A percentile compares a stretch with the other conserved stretches of the same genome.
phyloP scores from a whole-genome alignment of 1,139 yeast genomes.

The Spathaspora sp. region DNA sequence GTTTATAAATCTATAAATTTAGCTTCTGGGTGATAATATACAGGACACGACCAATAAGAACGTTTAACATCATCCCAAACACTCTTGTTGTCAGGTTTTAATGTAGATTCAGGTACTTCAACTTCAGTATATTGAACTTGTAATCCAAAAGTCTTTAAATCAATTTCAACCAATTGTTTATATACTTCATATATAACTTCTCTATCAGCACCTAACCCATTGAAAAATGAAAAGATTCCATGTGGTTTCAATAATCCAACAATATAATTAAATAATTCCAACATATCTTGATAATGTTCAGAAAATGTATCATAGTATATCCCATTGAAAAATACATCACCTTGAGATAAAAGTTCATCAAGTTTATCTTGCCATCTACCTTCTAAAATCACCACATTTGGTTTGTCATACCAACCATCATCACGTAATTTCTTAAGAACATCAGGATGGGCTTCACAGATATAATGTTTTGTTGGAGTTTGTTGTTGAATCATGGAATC shows the following conservation, averaged over 20 bases:
- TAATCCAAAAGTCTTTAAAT: conserved; percentile 77
- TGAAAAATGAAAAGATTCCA: conserved; percentile 86
- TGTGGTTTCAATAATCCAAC: conserved; percentile 82
- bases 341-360: conserved; percentile 61
- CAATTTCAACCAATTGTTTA: conserved; percentile 76
- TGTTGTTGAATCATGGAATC: conserved; percentile 68
- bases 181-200: conserved; percentile 88
- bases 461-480: conserved; percentile 72
- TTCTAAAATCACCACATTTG: conserved; percentile 69
- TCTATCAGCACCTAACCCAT: conserved; percentile 96
- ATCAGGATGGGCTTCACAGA: conserved; percentile 94
- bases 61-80: conserved; percentile 74
- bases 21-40: conserved; percentile 64
- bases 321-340: conserved; percentile 76
- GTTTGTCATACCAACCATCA: conserved; percentile 85
- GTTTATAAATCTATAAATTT: conserved; percentile 40
- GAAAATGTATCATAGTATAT: conserved; percentile 93
- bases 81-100: conserved; percentile 29
- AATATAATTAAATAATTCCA: conserved; percentile 75
- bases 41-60: conserved; percentile 73
- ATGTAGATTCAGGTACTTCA: conserved; percentile 38
- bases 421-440: conserved; percentile 64
- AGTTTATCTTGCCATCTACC: conserved; percentile 92
- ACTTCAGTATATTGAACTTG: conserved; percentile 51
- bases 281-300: conserved; percentile 83